phyloP scores from a whole-genome alignment of 2,329 filamentous ascomycete genomes.

The Ambrosiella cleistominuta region DNA sequence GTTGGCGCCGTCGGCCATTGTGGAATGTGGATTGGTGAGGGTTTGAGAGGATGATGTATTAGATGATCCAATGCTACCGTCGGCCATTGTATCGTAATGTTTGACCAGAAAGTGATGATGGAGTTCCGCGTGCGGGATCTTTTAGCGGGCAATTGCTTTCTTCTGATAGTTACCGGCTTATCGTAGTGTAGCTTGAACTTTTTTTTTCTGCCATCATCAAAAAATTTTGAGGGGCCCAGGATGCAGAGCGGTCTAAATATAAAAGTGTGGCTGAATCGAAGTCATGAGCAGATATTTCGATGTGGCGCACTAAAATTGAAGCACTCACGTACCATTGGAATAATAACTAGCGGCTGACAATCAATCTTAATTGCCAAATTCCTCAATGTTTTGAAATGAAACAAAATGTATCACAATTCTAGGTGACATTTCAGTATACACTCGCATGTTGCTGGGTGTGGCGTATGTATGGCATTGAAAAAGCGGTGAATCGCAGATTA shows the following conservation, averaged over 20 bases:
- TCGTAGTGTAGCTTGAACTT: conserved; percentile 9
- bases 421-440: neutral
- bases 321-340: too few relatives aligned
- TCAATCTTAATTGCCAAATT: neutral
- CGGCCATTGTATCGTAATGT: conserved; percentile 13
- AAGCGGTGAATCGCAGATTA: neutral
- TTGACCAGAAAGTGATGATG: too few relatives aligned
- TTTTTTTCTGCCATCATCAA: conserved; percentile 9
- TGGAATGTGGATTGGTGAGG: conserved; percentile 29
- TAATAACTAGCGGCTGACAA: neutral
- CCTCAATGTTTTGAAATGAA: neutral
- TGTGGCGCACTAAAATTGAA: too few relatives aligned
- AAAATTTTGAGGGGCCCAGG: conserved; percentile 12
- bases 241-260: neutral
- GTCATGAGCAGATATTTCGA: neutral
- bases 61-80: conserved; percentile 28
- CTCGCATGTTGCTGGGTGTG: neutral
- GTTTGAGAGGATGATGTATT: conserved; percentile 49
- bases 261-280: conserved; percentile 8
- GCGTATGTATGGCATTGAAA: neutral
- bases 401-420: neutral
- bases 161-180: neutral
- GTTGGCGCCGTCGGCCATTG: conserved; percentile 19
- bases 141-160: neutral
- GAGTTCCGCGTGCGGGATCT: too few relatives aligned